These are phyloP conservation scores for Ceratocystis lukuohia DNA, from an alignment of 2,329 filamentous ascomycete genomes.

Conservation along the genomic window DNA sequence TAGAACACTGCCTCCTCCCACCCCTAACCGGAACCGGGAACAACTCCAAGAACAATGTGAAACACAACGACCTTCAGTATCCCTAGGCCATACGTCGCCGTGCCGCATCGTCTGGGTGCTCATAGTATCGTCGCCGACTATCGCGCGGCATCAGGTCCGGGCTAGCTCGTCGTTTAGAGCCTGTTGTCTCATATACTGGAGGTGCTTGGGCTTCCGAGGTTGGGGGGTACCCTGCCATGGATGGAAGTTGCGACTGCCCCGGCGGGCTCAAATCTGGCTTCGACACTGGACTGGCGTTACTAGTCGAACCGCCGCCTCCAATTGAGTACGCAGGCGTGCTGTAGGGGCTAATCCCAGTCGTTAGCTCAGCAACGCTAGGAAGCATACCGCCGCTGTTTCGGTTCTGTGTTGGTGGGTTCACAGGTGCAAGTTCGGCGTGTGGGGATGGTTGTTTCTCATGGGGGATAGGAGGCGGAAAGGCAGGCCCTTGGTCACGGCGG, in stretches of 20 bases:
- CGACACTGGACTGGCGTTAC: conserved; percentile 27
- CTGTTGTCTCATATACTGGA: conserved; percentile 28
- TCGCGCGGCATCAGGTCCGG: conserved; percentile 34
- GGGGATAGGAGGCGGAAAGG: conserved; percentile 24
- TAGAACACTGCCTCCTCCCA: not conserved
- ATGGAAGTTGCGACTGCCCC: conserved; percentile 27
- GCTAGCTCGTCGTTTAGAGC: conserved; percentile 41
- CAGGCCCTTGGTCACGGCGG: conserved; percentile 8
- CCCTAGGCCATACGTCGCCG: conserved; percentile 16
- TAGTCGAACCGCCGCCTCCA: conserved; percentile 26
- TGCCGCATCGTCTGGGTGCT: conserved; percentile 17
- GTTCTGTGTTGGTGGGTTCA: conserved; percentile 22
- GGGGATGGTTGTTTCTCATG: conserved; percentile 21
- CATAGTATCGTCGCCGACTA: conserved; percentile 24
- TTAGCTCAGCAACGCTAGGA: conserved; percentile 50
- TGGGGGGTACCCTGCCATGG: conserved; percentile 26
- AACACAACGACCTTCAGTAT: conserved; percentile 2
- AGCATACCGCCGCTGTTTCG: conserved; percentile 33
- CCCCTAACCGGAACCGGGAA: not conserved
- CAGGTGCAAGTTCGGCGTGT: conserved; percentile 16
- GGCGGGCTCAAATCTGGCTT: conserved; percentile 32
- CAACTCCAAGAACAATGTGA: not conserved
- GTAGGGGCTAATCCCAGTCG: conserved; percentile 49
- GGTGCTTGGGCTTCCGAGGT: conserved; percentile 23
- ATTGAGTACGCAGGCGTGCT: conserved; percentile 42